Evolutionary conservation across 371 early-diverging fungal species (phyloP).

Genomic region (Mortierella sp.): DNA sequence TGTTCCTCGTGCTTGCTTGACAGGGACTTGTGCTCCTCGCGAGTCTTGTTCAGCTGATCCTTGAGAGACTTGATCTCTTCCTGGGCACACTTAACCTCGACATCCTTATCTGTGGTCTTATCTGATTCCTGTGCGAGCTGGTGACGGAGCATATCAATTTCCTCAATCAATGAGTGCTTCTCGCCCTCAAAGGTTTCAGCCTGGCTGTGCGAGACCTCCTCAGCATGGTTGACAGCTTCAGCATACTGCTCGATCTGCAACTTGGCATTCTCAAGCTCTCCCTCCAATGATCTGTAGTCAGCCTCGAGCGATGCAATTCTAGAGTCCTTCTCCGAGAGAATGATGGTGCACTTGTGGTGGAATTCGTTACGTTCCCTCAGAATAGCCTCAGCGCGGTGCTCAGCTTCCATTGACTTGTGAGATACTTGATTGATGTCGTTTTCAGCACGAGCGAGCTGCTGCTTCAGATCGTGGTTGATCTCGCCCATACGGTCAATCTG

Average conservation of each 20-base stretch:
- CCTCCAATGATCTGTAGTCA: conserved; percentile 42
- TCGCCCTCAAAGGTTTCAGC: conserved; percentile 51
- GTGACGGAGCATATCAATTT: conserved; percentile 52
- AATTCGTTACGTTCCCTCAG: conserved; percentile 49
- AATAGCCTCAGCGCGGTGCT: conserved; percentile 44
- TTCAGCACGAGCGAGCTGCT: conserved; percentile 44
- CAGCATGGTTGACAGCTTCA: conserved; percentile 49
- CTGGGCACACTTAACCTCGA: conserved; percentile 33
- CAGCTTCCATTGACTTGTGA: conserved; percentile 37
- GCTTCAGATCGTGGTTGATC: conserved; percentile 39
- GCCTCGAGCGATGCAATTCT: conserved; percentile 43
- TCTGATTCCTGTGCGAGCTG: conserved; percentile 30
- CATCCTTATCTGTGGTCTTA: conserved; percentile 30
- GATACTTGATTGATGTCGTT: conserved; percentile 44
- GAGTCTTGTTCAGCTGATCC: conserved; percentile 24
- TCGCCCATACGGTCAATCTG: conserved; percentile 38
- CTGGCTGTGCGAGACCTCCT: conserved; percentile 51
- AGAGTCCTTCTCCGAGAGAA: conserved; percentile 50
- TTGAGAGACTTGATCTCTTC: conserved; percentile 25
- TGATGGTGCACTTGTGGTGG: conserved; percentile 45
- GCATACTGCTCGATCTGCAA: conserved; percentile 54
- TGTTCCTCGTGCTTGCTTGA: conserved; percentile 34
- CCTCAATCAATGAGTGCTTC: conserved; percentile 55
- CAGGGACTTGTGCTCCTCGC: conserved; percentile 19
- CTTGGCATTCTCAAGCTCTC: conserved; percentile 50